Evolutionary conservation across 768 basidiomycete genomes (phyloP).

Genomic region (Lactarius pseudohatsudake): DNA sequence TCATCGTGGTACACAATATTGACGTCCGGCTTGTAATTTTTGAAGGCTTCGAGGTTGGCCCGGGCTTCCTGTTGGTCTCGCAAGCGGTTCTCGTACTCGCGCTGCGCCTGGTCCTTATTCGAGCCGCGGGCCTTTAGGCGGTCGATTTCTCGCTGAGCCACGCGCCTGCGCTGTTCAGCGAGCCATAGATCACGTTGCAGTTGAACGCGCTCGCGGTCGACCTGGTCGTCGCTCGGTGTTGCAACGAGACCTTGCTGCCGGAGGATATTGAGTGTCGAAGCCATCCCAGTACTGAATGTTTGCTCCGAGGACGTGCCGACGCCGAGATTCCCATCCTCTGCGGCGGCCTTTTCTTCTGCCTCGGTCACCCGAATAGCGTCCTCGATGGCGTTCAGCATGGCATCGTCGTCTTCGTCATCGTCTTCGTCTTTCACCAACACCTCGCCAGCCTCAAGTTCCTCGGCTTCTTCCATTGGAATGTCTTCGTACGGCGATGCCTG

Average conservation of each 20-base stretch:
- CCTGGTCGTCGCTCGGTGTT: constrained; percentile 57
- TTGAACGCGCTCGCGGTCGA: constrained; percentile 79
- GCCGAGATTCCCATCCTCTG: constrained; percentile 39
- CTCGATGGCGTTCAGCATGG: constrained; percentile 78
- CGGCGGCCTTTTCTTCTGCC: constrained; percentile 46
- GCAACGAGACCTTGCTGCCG: constrained; percentile 90
- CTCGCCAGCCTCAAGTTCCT: constrained; percentile 76
- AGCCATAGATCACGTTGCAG: constrained; percentile 88
- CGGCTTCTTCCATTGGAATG: constrained; percentile 52
- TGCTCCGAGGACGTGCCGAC: constrained; percentile 75
- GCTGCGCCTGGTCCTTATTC: constrained; percentile 87
- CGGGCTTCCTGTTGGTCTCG: constrained; percentile 91
- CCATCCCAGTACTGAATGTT: constrained; percentile 81
- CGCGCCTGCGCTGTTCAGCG: constrained; percentile 73
- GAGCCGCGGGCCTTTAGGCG: constrained; percentile 71
- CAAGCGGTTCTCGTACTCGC: constrained; percentile 91
- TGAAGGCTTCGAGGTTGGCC: constrained; percentile 77
- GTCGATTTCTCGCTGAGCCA: constrained; percentile 80
- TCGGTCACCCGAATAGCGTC: constrained; percentile 62
- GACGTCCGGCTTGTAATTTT: constrained; percentile 94
- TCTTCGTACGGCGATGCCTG: constrained; percentile 56
- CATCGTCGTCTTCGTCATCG: constrained; percentile 65
- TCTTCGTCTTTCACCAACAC: constrained; percentile 79
- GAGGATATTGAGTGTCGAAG: constrained; percentile 83
- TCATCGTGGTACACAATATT: constrained; percentile 97